These are phyloP conservation scores for Colletotrichum sp. DNA, from an alignment of 2,329 filamentous ascomycete species.

Conservation along the genomic window DNA sequence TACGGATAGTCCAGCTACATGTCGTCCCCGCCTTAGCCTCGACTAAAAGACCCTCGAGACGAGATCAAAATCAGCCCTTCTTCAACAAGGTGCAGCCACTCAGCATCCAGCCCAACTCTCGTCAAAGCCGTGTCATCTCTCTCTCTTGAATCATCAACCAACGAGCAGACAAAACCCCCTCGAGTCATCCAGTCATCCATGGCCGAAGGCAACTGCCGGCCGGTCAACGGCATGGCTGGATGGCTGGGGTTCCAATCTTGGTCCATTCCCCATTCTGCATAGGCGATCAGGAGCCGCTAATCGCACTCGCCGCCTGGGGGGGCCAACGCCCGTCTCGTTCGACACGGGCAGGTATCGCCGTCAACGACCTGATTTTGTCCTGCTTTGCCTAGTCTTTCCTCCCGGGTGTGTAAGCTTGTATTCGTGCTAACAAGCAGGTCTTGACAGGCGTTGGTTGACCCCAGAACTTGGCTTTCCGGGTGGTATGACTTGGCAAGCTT, in stretches of 20 bases:
- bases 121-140: not conserved
- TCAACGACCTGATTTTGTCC: not conserved
- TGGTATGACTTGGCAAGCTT: not conserved
- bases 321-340: not conserved
- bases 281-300: not conserved
- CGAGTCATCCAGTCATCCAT: not conserved
- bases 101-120: not conserved
- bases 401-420: not conserved
- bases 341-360: not conserved
- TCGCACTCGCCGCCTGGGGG: not conserved
- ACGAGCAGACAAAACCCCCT: not conserved
- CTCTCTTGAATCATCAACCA: not conserved
- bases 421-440: not conserved
- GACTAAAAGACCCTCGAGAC: not conserved
- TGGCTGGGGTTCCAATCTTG: not conserved
- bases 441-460: not conserved
- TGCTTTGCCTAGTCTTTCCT: not conserved
- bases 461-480: not conserved
- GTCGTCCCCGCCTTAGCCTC: not conserved
- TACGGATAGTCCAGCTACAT: not conserved
- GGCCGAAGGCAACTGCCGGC: conserved; percentile 11
- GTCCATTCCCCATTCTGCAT: not conserved
- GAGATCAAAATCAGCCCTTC: not conserved
- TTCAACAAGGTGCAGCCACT: not conserved
- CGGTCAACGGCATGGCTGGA: not conserved